These are phyloP conservation scores for Tarenaya hassleriana DNA, from an alignment of 345 rosid species.

Conservation along the genomic window DNA sequence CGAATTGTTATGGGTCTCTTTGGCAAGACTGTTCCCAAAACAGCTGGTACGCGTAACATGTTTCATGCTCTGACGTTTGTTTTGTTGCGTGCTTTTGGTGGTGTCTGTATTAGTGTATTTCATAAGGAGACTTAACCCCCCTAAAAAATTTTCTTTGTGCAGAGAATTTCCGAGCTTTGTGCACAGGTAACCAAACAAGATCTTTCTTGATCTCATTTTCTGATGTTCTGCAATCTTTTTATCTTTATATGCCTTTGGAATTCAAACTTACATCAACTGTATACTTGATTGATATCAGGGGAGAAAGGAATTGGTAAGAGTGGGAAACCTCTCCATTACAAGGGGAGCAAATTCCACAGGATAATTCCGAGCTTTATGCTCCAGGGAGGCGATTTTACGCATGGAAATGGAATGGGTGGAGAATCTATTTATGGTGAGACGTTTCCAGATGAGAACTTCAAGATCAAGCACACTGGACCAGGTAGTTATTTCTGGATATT, in stretches of 20 bases:
- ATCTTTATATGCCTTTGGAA: background rate
- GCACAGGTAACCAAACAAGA: conserved; percentile 55
- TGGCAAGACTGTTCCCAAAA: conserved; percentile 93
- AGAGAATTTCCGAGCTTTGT: conserved; percentile 94
- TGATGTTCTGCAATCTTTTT: background rate
- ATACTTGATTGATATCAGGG: conserved; percentile 34
- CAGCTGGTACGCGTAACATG: conserved; percentile 47
- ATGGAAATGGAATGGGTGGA: conserved; percentile 91
- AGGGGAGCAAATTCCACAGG: conserved; percentile 79
- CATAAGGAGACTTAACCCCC: conserved; percentile 6
- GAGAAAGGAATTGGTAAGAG: conserved; percentile 85
- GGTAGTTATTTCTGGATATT: conserved; percentile 33
- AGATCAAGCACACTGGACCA: conserved; percentile 93
- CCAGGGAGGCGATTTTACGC: conserved; percentile 90
- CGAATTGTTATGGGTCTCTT: conserved; percentile 84
- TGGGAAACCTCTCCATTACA: conserved; percentile 84
- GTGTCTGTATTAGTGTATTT: background rate
- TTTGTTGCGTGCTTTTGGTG: background rate
- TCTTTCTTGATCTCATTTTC: background rate
- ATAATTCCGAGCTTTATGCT: conserved; percentile 92
- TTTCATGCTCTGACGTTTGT: background rate
- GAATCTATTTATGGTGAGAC: conserved; percentile 94
- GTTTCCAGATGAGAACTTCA: conserved; percentile 92
- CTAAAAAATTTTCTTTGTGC: conserved; percentile 23
- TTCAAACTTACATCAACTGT: conserved; percentile 6